phyloP scores from a whole-genome alignment of 176 grass and related monocot species.

The Luzula sylvatica region DNA sequence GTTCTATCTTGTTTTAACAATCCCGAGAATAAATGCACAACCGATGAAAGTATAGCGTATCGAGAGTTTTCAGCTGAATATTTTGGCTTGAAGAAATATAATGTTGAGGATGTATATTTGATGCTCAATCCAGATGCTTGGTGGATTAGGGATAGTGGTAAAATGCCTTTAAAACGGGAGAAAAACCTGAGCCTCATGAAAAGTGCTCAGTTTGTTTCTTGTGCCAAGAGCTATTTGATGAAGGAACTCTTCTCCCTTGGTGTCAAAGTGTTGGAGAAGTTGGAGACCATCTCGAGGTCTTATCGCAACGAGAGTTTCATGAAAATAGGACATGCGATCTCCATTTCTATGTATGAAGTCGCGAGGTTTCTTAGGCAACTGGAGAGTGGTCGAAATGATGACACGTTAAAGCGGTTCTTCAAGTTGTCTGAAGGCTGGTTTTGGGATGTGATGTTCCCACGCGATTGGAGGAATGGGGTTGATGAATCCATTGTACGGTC shows the following conservation, averaged over 20 bases:
- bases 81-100: slow-evolving; percentile 48
- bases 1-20: slow-evolving; percentile 9
- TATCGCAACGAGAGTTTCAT: too few relatives aligned
- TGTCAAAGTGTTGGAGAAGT: too few relatives aligned
- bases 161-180: slow-evolving; percentile 20
- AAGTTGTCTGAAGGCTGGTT: too few relatives aligned
- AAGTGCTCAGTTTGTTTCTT: slow-evolving; percentile 15
- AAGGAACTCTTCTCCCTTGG: slow-evolving; percentile 29
- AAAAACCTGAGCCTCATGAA: slow-evolving; percentile 15
- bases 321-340: too few relatives aligned
- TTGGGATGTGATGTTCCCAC: too few relatives aligned
- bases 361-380: too few relatives aligned
- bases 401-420: too few relatives aligned
- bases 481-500: too few relatives aligned
- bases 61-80: slow-evolving; percentile 45
- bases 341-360: too few relatives aligned
- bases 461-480: too few relatives aligned
- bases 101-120: slow-evolving; percentile 4
- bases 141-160: slow-evolving; percentile 37
- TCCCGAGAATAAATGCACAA: slow-evolving; percentile 6
- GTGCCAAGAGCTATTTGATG: slow-evolving; percentile 33
- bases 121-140: slow-evolving; percentile 39
- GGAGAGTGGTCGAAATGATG: too few relatives aligned
- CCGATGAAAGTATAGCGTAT: slow-evolving; percentile 4
- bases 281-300: too few relatives aligned